Base-by-base conservation (phyloP, 169 alveolate species). In the Plasmodium gonderi region DNA sequence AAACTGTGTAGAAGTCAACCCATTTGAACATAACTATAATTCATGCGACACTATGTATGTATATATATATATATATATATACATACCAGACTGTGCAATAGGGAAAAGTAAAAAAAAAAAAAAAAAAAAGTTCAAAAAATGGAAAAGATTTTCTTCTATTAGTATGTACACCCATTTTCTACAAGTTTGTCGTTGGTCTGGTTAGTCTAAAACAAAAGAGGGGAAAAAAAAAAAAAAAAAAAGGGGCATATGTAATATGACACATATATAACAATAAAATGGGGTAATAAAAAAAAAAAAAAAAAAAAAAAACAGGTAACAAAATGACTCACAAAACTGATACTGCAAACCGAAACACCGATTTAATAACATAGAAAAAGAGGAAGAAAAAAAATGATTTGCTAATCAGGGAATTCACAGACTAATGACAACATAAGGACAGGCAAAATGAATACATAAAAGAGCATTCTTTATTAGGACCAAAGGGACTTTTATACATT, bases 161-260 rank as follows among this genome's bases (percentile, higher is more conserved):
- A 54, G 69, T 54, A 54, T 31, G 69, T 54, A 54, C 69, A 54
- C 69, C 69, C 23, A 31, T 54, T 54, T 54, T 54, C 69, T 54
- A 17, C 23, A 54, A 31, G 69, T 8, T 54, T 9, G 31, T 31
- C 51, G 36, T 14, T 31, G 23, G 69, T 23, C 23, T 12, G 69
- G 2, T 54, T 54, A 31, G 69, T 54, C 69, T 14, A 31, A 31
- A n/a, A n/a, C n/a, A n/a, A n/a, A n/a, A n/a, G n/a, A n/a, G n/a
- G n/a, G 65, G 65, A 4, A 47, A 51, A 51, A 51, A 51, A 51
- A 54, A 51, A 51, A 51, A 51, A 51, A 51, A 54, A 54, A 54
- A 54, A 54, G 14, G 23, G 14, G 4, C 69, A 23, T 31, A 54
- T 54, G 69, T 54, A 31, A n/a, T 54, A 54, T 54, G 33, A 2